Conservation (phyloP, 2,329 filamentous ascomycete species). For the Penicillium expansum region DNA sequence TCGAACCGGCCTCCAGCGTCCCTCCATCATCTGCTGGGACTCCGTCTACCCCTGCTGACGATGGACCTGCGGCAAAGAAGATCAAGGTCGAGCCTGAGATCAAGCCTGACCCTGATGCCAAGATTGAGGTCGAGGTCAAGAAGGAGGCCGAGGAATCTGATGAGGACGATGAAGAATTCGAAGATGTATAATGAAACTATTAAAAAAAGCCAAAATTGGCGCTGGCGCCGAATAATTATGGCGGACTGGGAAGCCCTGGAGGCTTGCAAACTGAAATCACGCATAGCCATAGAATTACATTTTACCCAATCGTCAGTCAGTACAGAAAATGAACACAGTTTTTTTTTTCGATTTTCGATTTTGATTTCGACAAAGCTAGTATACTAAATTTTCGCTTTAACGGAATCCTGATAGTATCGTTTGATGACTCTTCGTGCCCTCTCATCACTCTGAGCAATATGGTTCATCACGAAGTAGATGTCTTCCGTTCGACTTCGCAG, state of each 20-base stretch:
- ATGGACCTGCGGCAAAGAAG: conserved; percentile 44
- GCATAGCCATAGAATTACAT: background rate
- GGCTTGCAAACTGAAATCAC: background rate
- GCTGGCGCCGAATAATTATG: conserved; percentile 9
- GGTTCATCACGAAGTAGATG: background rate
- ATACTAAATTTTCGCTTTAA: background rate
- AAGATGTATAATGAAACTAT: conserved; percentile 6
- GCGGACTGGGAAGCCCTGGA: background rate
- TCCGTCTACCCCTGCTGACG: conserved; percentile 37
- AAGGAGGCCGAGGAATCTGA: conserved; percentile 10
- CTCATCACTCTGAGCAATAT: background rate
- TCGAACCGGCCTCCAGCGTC: conserved; percentile 40
- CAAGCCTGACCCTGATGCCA: conserved; percentile 11
- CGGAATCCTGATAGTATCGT: background rate
- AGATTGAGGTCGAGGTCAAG: conserved; percentile 14
- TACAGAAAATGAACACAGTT: background rate
- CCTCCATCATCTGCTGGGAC: conserved; percentile 39
- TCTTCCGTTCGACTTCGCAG: background rate
- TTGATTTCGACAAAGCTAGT: background rate
- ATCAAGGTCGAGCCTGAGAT: conserved; percentile 29
- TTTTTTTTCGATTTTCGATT: no score
- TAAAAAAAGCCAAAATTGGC: background rate
- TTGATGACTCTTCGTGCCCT: background rate
- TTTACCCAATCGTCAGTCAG: background rate
- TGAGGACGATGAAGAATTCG: conserved; percentile 6